Evolutionary conservation across 2,329 filamentous ascomycete species (phyloP), one percentile per base, ranked within the genome.

Genomic region (Tolypocladium paradoxum): DNA sequence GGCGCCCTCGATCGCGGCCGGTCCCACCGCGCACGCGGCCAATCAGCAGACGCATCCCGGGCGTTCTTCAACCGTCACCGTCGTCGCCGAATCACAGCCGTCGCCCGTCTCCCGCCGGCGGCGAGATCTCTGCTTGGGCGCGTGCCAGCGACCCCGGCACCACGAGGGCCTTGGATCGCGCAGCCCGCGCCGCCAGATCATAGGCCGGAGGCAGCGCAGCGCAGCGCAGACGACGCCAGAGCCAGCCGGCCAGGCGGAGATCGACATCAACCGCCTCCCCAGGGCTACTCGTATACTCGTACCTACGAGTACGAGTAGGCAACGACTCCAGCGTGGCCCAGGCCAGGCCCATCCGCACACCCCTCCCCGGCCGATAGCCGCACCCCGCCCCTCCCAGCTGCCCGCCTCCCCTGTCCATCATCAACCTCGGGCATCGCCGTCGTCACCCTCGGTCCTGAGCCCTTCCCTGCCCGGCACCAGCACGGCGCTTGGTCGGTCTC

Each of bases 401-500:
- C 48, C 34, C 22, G 8, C 14, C 24, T 11, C 34, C 48, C 34
- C 34, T 20, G 24, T 11, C 48, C 20, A 12, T 11, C 33, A 8
- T 43, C 38, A 27, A 51, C 49, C 24, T 35, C 29, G 29, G 6
- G 38, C 22, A 47, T 45, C 50, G 47, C 49, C 36, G 20, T 43
- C 50, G 50, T 51, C 50, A 51, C 38, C n/a, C 50, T 52, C 38
- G 27, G n/a, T 46, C 22, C 50, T 52, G 49, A 34, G 20, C 47
- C 47, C 14, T 49, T n/a, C n/a, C n/a, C n/a, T n/a, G n/a, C 47
- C 33, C 35, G 27, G 16, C 22, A 46, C 27, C 29, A 47, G 20
- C 50, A 24, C 38, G 38, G 50, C 50, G 50, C 50, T 51, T 51
- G 50, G 29, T 20, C 24, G 8, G 4, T 20, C 20, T 22, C 24